Evolutionary conservation across 805 yeast species (phyloP).

Genomic region (Clavispora asparagi): DNA sequence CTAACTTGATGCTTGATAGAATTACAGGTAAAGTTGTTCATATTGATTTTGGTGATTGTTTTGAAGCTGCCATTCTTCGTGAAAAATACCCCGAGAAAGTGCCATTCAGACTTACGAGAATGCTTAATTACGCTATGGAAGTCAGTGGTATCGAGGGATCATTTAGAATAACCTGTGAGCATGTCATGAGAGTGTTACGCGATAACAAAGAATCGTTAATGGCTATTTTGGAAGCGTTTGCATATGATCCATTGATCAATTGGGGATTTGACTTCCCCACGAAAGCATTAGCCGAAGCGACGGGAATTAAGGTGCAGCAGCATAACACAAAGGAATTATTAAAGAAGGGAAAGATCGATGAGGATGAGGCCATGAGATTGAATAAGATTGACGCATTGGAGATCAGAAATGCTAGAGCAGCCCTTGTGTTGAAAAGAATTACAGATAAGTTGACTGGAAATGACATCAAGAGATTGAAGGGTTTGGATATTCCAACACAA

Average conservation of each 20-base stretch:
- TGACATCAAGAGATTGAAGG: conserved; percentile 71
- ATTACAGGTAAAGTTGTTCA: conserved; percentile 94
- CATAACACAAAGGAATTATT: conserved; percentile 66
- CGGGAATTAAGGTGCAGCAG: conserved; percentile 64
- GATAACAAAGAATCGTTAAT: conserved; percentile 93
- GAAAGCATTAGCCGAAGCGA: conserved; percentile 66
- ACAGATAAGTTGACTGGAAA: conserved; percentile 91
- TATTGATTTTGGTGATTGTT: conserved; percentile 98
- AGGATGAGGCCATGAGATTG: conserved; percentile 66
- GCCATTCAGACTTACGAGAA: conserved; percentile 92
- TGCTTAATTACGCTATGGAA: conserved; percentile 98
- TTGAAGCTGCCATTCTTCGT: conserved; percentile 93
- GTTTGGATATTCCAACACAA: conserved; percentile 78
- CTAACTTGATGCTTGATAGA: conserved; percentile 91
- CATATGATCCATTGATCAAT: conserved; percentile 94
- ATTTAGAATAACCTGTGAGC: conserved; percentile 92
- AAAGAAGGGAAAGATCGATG: conserved; percentile 70
- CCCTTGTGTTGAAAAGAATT: conserved; percentile 81
- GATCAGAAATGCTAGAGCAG: conserved; percentile 83
- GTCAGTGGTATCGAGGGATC: conserved; percentile 98
- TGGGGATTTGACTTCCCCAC: conserved; percentile 98
- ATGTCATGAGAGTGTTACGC: conserved; percentile 91
- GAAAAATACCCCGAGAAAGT: conserved; percentile 98
- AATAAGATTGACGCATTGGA: conserved; percentile 68
- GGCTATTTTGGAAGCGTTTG: conserved; percentile 98